Base-by-base conservation (phyloP, 2,329 filamentous ascomycete genomes). In the Colletotrichum filicis region DNA sequence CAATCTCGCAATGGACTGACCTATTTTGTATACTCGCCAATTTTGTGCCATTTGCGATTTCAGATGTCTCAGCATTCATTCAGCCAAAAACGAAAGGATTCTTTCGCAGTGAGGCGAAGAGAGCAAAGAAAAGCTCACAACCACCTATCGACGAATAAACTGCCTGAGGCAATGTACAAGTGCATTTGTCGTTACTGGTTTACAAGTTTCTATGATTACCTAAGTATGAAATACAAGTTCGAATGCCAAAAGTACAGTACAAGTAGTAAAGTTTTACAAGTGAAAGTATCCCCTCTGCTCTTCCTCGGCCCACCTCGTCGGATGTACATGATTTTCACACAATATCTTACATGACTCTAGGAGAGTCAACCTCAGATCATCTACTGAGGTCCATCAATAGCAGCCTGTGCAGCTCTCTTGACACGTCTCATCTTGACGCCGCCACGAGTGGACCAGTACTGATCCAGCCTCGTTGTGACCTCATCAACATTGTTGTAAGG, bases 401-500 rank as follows among this genome's bases (percentile, higher is more conserved):
- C 59, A n/a, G 26, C 8, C n/a, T 16, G 24, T 26, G 53, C 42
- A 16, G 37, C 24, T 7, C 66, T 49, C 7, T 24, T 63, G 24
- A 55, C 26, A 2, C 66, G 66, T 14, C 53, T 63, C 69, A 56
- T 60, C 53, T 46, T 70, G 12, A 55, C 30, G 30, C 68, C 68
- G 5, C 63, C 68, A 3, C 46, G 55, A 6, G 63, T 6, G 14
- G 58, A n/a, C 71, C 68, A 75, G 35, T 60, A 57, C 53, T 58
- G 24, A 2, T 63, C 30, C 5, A 68, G 52, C 5, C 61, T 65
- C 7, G 26, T 11, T 24, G 57, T 2, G 3, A 61, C 69, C 28
- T 69, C 60, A 2, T 68, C 60, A 4, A 26, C 69, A 12, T 69
- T 66, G 52, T 55, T 69, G 32, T 73, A 74, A 19, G 69, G 69